phyloP scores from a whole-genome alignment of 2,329 filamentous ascomycete species.

The Trichoderma atroviride region DNA sequence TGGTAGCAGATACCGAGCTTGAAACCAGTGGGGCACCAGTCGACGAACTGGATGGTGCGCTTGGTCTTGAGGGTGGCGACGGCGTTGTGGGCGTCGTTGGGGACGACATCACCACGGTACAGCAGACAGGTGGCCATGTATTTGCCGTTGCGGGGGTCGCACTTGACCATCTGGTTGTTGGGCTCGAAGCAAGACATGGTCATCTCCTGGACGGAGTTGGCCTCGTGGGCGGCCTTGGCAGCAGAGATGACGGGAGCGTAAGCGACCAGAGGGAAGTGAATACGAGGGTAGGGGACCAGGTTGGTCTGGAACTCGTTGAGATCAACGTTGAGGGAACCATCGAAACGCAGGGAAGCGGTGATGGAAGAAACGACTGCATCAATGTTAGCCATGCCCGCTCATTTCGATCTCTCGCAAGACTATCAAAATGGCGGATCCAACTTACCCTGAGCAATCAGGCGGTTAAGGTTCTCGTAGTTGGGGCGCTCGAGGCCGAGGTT shows the following conservation, averaged over 20 bases:
- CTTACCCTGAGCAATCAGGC: slow-evolving; percentile 91
- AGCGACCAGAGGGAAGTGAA: slow-evolving; percentile 98
- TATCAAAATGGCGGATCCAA: not conserved
- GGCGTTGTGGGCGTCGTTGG: slow-evolving; percentile 90
- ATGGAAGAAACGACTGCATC: slow-evolving; percentile 89
- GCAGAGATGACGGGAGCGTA: slow-evolving; percentile 94
- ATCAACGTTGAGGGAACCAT: slow-evolving; percentile 98
- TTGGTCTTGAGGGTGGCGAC: slow-evolving; percentile 98
- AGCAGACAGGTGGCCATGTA: slow-evolving; percentile 99
- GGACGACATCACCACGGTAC: slow-evolving; percentile 97
- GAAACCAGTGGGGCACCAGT: slow-evolving; percentile 99
- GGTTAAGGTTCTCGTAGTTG: slow-evolving; percentile 98
- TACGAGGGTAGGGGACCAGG: slow-evolving; percentile 96
- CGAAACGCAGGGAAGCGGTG: slow-evolving; percentile 96
- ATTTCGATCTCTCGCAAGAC: not conserved
- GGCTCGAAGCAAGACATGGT: slow-evolving; percentile 99
- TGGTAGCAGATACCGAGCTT: slow-evolving; percentile 99
- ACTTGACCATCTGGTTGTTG: slow-evolving; percentile 99
- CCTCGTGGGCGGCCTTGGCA: slow-evolving; percentile 94
- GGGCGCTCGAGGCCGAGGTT: slow-evolving; percentile 97
- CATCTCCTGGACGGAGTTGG: slow-evolving; percentile 98
- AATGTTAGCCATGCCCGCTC: slow-evolving; percentile 2
- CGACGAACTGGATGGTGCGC: slow-evolving; percentile 98
- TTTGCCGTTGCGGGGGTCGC: slow-evolving; percentile 97
- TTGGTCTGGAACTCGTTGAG: slow-evolving; percentile 99